A percentile compares a stretch with the other conserved stretches of the same genome.
These are phyloP conservation scores for Aspergillus brunneoviolaceus DNA, from an alignment of 2,329 filamentous ascomycete species.

Conservation along the genomic window DNA sequence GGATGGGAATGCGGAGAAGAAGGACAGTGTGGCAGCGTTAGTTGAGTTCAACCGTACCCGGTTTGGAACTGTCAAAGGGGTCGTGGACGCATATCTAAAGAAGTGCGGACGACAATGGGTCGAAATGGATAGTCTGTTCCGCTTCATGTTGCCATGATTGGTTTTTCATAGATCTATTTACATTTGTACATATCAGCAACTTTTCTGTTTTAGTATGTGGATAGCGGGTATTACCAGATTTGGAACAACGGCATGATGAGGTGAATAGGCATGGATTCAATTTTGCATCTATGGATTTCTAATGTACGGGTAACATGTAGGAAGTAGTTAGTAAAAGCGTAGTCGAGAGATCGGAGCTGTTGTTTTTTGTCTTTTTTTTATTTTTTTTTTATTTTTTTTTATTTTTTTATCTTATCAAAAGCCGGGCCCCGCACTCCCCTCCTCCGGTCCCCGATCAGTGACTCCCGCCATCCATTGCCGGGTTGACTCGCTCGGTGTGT, in stretches of 20 bases:
- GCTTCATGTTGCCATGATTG: conserved; percentile 50
- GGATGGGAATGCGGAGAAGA: conserved; percentile 53
- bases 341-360: too few species aligned
- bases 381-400: neutral
- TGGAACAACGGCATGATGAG: conserved; percentile 17
- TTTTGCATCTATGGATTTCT: neutral
- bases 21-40: conserved; percentile 67
- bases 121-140: conserved; percentile 85
- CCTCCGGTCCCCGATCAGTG: conserved; percentile 13
- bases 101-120: conserved; percentile 93
- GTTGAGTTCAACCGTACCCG: conserved; percentile 78
- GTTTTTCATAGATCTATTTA: conserved; percentile 18
- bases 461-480: neutral
- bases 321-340: neutral
- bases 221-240: conserved; percentile 12
- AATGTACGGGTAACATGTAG: neutral
- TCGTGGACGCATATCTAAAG: conserved; percentile 80
- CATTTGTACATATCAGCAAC: conserved; percentile 27
- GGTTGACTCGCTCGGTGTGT: neutral
- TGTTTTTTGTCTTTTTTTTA: too few species aligned
- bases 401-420: conserved; percentile 9
- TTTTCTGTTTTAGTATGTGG: conserved; percentile 6
- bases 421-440: conserved; percentile 13
- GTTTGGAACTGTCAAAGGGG: conserved; percentile 72
- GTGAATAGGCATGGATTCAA: conserved; percentile 9